phyloP scores from a whole-genome alignment of 352 stramenopile species.

The Phytophthora nicotianae region DNA sequence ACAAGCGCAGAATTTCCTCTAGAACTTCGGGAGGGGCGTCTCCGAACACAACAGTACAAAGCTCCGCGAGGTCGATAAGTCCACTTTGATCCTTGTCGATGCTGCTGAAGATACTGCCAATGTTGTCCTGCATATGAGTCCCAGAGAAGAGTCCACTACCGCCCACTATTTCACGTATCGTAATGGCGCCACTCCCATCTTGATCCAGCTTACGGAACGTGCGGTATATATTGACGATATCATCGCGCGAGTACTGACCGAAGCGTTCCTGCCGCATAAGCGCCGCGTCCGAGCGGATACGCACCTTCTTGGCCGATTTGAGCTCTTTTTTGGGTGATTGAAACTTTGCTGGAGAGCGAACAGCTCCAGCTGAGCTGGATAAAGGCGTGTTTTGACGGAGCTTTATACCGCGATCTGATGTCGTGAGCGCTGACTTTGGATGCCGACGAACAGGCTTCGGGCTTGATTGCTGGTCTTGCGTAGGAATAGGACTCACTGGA shows the following conservation, averaged over 20 bases:
- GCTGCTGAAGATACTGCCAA: slow-evolving; percentile 78
- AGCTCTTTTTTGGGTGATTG: slow-evolving; percentile 23
- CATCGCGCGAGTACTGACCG: slow-evolving; percentile 64
- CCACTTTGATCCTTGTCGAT: slow-evolving; percentile 81
- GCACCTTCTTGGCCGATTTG: slow-evolving; percentile 60
- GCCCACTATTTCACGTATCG: slow-evolving; percentile 61
- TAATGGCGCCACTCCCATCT: slow-evolving; percentile 71
- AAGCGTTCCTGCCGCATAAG: slow-evolving; percentile 72
- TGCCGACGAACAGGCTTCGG: slow-evolving; percentile 9
- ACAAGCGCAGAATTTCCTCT: slow-evolving; percentile 65
- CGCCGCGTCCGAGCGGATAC: slow-evolving; percentile 61
- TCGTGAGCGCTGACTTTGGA: slow-evolving; percentile 25
- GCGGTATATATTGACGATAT: slow-evolving; percentile 73
- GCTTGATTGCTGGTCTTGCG: slow-evolving; percentile 11
- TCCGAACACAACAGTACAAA: slow-evolving; percentile 64
- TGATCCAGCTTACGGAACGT: slow-evolving; percentile 78
- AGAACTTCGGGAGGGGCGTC: slow-evolving; percentile 46
- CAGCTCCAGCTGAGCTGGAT: slow-evolving; percentile 28
- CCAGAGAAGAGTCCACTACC: slow-evolving; percentile 66
- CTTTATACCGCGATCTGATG: slow-evolving; percentile 15
- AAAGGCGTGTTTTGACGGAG: slow-evolving; percentile 18
- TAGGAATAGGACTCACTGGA: not conserved
- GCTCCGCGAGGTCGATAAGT: slow-evolving; percentile 72
- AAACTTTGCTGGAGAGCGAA: slow-evolving; percentile 6
- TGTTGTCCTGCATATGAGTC: slow-evolving; percentile 68